phyloP scores from a whole-genome alignment of 208 protist species.

The Wallacemonas collosoma region DNA sequence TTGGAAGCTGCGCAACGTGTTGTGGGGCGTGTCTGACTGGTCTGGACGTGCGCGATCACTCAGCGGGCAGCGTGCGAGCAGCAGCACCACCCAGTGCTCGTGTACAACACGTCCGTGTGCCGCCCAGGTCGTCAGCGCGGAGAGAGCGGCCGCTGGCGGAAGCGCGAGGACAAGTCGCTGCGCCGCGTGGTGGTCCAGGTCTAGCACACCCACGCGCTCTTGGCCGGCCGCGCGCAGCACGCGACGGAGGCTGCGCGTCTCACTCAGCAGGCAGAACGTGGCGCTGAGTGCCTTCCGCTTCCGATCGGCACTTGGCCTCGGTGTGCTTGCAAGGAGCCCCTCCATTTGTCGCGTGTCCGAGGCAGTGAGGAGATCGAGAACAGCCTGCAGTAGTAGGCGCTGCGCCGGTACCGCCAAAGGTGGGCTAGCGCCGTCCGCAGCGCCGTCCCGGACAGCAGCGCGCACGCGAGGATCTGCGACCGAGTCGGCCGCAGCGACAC shows the following conservation, averaged over 20 bases:
- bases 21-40: background rate
- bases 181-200: conserved; percentile 72
- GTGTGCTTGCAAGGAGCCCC: background rate
- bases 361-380: conserved; percentile 3
- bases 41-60: background rate
- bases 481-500: no score
- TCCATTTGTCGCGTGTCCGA: conserved; percentile 5
- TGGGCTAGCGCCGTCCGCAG: background rate
- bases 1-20: background rate
- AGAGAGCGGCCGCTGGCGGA: conserved; percentile 25
- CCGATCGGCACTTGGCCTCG: conserved; percentile 7
- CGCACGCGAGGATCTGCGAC: no score
- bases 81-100: conserved; percentile 48
- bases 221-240: conserved; percentile 41
- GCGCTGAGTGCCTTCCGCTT: conserved; percentile 44
- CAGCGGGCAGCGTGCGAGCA: conserved; percentile 1
- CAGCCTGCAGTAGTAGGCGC: background rate
- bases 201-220: conserved; percentile 32
- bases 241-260: conserved; percentile 36
- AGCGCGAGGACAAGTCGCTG: conserved; percentile 69
- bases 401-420: background rate
- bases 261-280: conserved; percentile 56
- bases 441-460: background rate
- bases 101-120: conserved; percentile 31
- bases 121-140: conserved; percentile 22